Base-by-base conservation (phyloP, 2,329 filamentous ascomycete species). In the Chaetomiaceae sp. region DNA sequence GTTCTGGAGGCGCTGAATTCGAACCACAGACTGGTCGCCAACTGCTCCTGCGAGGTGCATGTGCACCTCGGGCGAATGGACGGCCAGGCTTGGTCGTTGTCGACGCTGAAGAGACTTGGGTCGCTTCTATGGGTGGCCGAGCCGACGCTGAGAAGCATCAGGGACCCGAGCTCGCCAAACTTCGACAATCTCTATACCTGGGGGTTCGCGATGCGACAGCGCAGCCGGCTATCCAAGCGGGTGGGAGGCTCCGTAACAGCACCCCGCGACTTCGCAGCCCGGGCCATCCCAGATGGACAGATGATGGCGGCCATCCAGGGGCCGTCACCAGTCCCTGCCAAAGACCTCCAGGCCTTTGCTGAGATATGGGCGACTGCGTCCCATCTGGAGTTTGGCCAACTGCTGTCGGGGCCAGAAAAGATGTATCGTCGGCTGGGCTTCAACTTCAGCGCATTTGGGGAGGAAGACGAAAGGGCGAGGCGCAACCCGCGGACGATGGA, bases 391-490 rank as follows among this genome's bases (percentile, higher is more conserved):
- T 64, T 73, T 5, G 71, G 69, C 7, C 58, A 56, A 42, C 59
- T 73, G 23, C 62, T 73, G 11, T 71, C 70, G 1, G 70, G 71
- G 0, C 53, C 61, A 1, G 61, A 61, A 29, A 62, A 60, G 30
- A 63, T 64, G 48, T 66, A 69, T 56, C 65, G 69, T 0, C 66
- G 70, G 5, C 66, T 73, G 3, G 70, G 71, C 1, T 71, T 72
- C 63, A 73, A 73, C 58, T 73, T 73, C 42, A 69, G 69, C 52
- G 65, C 68, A 1, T 70, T 72, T 40, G 69, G 66, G 1, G 58
- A 62, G 25, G 69, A 71, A 42, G 68, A 70, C 50, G 68, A 68
- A 37, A 61, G 67, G 1, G 65, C 69, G 1, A 48, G 59, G 5
- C 62, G 54, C 11, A 69, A 66, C 23, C 70, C 70, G 0, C 63